Conservation (phyloP, 2,329 filamentous ascomycete species). For the Fusarium armeniacum region DNA sequence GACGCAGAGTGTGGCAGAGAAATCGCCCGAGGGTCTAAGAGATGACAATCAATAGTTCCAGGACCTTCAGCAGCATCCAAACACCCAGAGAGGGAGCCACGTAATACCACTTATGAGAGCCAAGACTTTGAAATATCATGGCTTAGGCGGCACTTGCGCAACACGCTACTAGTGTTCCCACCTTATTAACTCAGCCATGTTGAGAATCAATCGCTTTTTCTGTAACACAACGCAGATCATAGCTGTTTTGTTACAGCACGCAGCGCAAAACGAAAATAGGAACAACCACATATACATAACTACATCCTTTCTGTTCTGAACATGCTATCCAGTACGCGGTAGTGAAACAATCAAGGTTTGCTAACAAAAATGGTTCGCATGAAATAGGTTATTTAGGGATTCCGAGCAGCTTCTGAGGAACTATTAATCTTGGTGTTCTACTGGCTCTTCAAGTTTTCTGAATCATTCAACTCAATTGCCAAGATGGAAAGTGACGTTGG, state of each 20-base stretch:
- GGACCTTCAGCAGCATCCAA: background rate
- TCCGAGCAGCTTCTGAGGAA: slow-evolving; percentile 8
- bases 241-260: slow-evolving; percentile 26
- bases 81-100: slow-evolving; percentile 10
- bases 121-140: slow-evolving; percentile 25
- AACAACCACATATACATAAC: background rate
- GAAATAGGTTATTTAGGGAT: background rate
- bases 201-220: slow-evolving; percentile 14
- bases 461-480: slow-evolving; percentile 29
- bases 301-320: background rate
- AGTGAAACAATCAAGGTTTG: background rate
- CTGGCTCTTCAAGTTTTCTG: slow-evolving; percentile 5
- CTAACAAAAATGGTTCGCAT: background rate
- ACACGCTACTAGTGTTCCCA: slow-evolving; percentile 35
- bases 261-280: slow-evolving; percentile 10
- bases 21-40: background rate
- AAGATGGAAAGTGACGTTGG: slow-evolving; percentile 42
- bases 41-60: background rate
- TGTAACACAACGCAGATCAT: slow-evolving; percentile 29
- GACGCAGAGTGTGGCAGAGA: background rate
- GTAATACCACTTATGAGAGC: slow-evolving; percentile 19
- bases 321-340: background rate
- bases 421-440: slow-evolving; percentile 18
- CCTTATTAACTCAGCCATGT: slow-evolving; percentile 38
- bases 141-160: slow-evolving; percentile 43